Percentiles rank a stretch among this genome's conserved stretches.
phyloP scores from a whole-genome alignment of 768 basidiomycete species.

The Lactarius indigo region DNA sequence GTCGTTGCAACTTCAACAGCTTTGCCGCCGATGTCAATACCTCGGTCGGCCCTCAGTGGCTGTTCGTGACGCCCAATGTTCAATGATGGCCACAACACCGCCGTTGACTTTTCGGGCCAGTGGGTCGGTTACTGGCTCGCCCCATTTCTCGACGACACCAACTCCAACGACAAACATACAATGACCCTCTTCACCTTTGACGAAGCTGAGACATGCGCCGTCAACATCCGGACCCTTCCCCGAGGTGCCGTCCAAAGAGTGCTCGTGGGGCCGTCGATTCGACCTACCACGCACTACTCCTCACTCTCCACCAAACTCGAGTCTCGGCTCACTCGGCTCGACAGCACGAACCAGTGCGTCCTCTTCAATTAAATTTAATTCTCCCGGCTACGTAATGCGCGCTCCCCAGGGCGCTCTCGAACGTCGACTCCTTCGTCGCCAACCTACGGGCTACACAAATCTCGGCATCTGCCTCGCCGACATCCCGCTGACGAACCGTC shows the following conservation, averaged over 20 bases:
- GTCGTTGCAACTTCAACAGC: too few species aligned
- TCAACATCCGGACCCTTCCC: conserved; percentile 47
- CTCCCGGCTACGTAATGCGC: not conserved
- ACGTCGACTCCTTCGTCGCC: conserved; percentile 54
- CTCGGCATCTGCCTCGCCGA: conserved; percentile 29
- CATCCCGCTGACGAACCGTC: conserved; percentile 35
- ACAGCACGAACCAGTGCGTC: conserved; percentile 47
- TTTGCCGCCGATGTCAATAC: conserved; percentile 29
- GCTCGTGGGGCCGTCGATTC: conserved; percentile 45
- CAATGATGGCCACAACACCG: conserved; percentile 61
- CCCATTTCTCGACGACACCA: conserved; percentile 46
- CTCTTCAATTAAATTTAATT: not conserved
- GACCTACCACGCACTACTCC: conserved; percentile 60
- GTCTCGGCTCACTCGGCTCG: conserved; percentile 53
- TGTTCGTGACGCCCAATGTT: conserved; percentile 59
- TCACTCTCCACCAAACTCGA: conserved; percentile 54
- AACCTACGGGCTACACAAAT: conserved; percentile 44
- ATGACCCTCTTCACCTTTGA: conserved; percentile 63
- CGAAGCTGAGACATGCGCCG: conserved; percentile 42
- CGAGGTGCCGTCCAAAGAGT: conserved; percentile 42
- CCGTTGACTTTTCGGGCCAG: conserved; percentile 41
- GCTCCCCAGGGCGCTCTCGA: conserved; percentile 34
- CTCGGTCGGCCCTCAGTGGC: conserved; percentile 52
- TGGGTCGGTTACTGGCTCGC: conserved; percentile 52
- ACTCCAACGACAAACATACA: conserved; percentile 31